Base-by-base conservation (phyloP, 2,329 filamentous ascomycete species). In the Aspergillus unguis region DNA sequence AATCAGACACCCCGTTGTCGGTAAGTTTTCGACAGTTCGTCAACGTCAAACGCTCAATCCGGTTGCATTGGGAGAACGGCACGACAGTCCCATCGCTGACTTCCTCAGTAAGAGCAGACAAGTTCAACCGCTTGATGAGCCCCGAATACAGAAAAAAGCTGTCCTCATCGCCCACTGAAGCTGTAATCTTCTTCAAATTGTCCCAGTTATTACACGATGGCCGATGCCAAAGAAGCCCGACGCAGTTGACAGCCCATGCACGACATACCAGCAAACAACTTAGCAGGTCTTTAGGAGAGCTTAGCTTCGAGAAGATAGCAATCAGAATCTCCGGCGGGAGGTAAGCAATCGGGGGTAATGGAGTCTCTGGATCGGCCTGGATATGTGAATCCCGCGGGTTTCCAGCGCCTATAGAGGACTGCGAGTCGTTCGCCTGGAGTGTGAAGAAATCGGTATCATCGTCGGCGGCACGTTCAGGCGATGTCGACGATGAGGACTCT, bases 251-350 rank as follows among this genome's bases (percentile, higher is more conserved):
- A 28, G 94, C 88, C 94, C 94, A 99, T 57, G 87, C 84, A 72
- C 91, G 92, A 66, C 87, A 96, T n/a, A 96, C 92, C 59, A 94
- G 79, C 88, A 97, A 92, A 73, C 89, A 95, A 72, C 85, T 86
- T 61, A 90, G 82, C 62, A 96, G 81, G 66, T 99, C 92, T 41
- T 79, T 76, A 2, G 91, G 82, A 9, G 82, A 84, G 64, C 80
- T 85, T 53, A 99, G 82, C 71, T 91, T 94, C 33, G 88, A 80
- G 73, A 99, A 96, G 65, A 97, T 87, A 72, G 85, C 83, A 65
- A 99, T 96, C 68, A 97, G 85, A 56, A 99, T 88, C 77, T 99
- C 94, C 70, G 92, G 92, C 36, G 94, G 94, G 33, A 99, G 80
- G 52, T 88, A 85, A 62, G 88, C 87, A 55, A 96, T 85, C 44